Conservation (phyloP, 225 moss, liverwort and hornwort species). For the Ulota crispa region DNA sequence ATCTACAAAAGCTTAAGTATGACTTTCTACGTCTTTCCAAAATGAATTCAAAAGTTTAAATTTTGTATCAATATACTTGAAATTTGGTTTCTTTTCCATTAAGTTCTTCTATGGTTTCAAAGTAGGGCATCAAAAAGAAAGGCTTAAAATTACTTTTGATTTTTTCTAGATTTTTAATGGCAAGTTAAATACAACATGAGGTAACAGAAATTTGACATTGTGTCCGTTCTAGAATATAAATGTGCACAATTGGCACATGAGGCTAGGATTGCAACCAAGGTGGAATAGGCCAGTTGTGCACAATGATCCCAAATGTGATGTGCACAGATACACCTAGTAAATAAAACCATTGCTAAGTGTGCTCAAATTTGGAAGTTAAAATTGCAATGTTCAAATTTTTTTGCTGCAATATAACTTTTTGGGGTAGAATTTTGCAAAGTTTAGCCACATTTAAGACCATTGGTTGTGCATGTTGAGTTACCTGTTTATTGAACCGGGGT, state of each 20-base stretch:
- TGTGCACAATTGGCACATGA: neutral
- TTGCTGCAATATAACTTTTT: neutral
- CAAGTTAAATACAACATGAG: neutral
- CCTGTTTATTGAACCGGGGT: slow-evolving; percentile 75
- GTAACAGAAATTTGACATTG: neutral
- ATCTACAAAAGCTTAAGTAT: neutral
- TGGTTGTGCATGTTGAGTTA: neutral
- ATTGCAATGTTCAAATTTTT: neutral
- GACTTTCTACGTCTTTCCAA: neutral
- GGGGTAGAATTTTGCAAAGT: too few species aligned
- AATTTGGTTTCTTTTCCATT: neutral
- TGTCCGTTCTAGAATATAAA: neutral
- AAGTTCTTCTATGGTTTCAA: neutral
- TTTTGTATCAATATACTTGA: neutral
- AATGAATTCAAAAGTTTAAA: neutral
- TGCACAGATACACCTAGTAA: too few species aligned
- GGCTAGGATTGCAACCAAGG: neutral
- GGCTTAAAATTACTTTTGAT: neutral
- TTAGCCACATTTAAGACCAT: neutral
- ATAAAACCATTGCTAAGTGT: too few species aligned
- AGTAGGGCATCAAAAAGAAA: neutral
- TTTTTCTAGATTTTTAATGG: neutral
- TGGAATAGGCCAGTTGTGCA: neutral
- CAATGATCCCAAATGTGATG: too few species aligned
- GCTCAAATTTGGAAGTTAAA: too few species aligned